Percentiles rank a stretch among this genome's conserved stretches.
Evolutionary conservation across 2,329 filamentous ascomycete species (phyloP).

Genomic region (Juglanconis juglandina): DNA sequence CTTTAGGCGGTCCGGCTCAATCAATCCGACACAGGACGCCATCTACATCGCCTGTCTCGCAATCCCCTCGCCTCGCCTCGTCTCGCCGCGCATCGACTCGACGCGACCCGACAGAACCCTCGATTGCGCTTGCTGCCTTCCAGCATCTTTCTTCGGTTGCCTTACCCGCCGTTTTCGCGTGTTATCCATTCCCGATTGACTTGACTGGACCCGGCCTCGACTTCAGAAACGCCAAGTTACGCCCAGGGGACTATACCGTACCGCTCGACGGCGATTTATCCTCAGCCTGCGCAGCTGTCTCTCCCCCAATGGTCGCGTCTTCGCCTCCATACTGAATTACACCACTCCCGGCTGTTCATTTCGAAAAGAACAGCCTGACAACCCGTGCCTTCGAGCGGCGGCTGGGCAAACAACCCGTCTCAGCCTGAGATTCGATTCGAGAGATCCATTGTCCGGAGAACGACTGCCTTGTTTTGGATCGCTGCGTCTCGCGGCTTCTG

Average conservation of each 20-base stretch:
- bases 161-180: not conserved
- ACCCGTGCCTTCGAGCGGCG: not conserved
- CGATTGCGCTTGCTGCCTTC: not conserved
- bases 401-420: not conserved
- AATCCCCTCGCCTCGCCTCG: not conserved
- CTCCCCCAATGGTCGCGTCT: conserved; percentile 5
- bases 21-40: not conserved
- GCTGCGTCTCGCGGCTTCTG: not conserved
- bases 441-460: not conserved
- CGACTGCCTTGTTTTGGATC: not conserved
- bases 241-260: not conserved
- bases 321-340: not conserved
- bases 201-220: not conserved
- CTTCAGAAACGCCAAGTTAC: not conserved
- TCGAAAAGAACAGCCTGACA: not conserved
- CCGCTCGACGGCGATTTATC: not conserved
- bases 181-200: not conserved
- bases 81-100: not conserved
- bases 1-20: not conserved
- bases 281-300: not conserved
- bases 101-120: not conserved
- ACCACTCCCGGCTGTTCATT: not conserved
- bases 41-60: not conserved
- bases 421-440: not conserved
- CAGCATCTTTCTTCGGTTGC: not conserved